Percentiles rank a stretch among this genome's conserved stretches.
These are phyloP conservation scores for Gossypium trilobum DNA, from an alignment of 441 rosid genomes.

Conservation along the genomic window DNA sequence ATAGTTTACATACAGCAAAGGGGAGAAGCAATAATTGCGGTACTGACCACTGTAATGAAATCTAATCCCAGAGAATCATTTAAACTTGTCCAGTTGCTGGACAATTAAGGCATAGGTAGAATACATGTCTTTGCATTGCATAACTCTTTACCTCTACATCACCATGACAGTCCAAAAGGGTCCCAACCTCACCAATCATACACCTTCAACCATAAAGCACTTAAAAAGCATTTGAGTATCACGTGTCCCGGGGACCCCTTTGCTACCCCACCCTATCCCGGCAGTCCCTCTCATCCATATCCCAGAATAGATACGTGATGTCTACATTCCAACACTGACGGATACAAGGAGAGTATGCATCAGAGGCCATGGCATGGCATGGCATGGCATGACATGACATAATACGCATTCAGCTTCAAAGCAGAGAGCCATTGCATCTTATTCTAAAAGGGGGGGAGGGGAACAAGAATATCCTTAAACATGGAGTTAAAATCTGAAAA, in stretches of 20 bases:
- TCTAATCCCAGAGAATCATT: constrained; percentile 21
- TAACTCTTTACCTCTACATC: not conserved
- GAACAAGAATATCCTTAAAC: constrained; percentile 18
- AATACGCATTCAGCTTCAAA: constrained; percentile 18
- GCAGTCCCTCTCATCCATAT: constrained; percentile 41
- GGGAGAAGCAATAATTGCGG: constrained; percentile 23
- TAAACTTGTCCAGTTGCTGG: constrained; percentile 34
- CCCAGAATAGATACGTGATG: constrained; percentile 44
- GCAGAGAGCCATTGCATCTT: constrained; percentile 13
- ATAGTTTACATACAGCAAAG: not conserved
- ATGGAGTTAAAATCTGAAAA: constrained; percentile 25
- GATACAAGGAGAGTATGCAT: constrained; percentile 28
- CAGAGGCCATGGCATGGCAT: constrained; percentile 14
- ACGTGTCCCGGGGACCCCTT: constrained; percentile 43
- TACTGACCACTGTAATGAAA: constrained; percentile 5
- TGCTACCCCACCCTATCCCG: constrained; percentile 23
- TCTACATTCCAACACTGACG: constrained; percentile 35
- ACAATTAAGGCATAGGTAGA: not conserved
- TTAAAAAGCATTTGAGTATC: constrained; percentile 24
- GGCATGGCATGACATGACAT: constrained; percentile 27
- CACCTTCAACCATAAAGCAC: constrained; percentile 29
- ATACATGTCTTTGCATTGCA: constrained; percentile 8
- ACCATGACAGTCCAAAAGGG: constrained; percentile 23
- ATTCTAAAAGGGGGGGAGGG: constrained; percentile 27
- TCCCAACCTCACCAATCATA: constrained; percentile 45